phyloP scores from a whole-genome alignment of 2,329 filamentous ascomycete species.

The Epichloe baconii region DNA sequence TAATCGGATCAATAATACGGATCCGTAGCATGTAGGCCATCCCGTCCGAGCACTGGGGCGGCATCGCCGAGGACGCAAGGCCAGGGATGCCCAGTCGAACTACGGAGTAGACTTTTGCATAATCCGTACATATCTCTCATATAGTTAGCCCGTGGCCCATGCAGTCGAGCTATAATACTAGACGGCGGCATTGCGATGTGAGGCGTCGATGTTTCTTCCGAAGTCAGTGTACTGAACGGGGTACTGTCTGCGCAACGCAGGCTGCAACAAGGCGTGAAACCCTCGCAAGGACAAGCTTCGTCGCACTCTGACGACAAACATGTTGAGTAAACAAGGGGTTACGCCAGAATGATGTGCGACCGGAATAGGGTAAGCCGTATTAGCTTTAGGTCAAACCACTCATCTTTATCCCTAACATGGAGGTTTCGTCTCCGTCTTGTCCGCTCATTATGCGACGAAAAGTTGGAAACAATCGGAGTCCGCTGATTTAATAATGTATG shows the following conservation, averaged over 20 bases:
- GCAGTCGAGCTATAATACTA: not conserved
- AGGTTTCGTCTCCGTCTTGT: not conserved
- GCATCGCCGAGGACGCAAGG: not conserved
- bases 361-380: constrained; percentile 6
- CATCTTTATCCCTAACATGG: not conserved
- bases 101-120: not conserved
- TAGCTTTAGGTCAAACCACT: constrained; percentile 1
- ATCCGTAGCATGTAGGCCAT: not conserved
- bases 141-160: not conserved
- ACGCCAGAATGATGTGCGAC: constrained; percentile 8
- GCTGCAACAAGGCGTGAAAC: constrained; percentile 11
- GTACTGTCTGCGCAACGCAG: constrained; percentile 1
- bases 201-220: not conserved
- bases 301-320: constrained; percentile 5
- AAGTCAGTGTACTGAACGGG: not conserved
- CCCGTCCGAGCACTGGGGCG: constrained; percentile 5
- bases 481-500: not conserved
- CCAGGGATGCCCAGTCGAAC: not conserved
- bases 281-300: constrained; percentile 3
- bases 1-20: not conserved
- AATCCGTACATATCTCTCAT: not conserved
- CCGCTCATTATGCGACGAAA: not conserved
- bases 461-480: constrained; percentile 4
- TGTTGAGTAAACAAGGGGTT: constrained; percentile 6
- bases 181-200: not conserved